Evolutionary conservation across 1,284 basidiomycete species (phyloP).

Genomic region (Grifola frondosa): DNA sequence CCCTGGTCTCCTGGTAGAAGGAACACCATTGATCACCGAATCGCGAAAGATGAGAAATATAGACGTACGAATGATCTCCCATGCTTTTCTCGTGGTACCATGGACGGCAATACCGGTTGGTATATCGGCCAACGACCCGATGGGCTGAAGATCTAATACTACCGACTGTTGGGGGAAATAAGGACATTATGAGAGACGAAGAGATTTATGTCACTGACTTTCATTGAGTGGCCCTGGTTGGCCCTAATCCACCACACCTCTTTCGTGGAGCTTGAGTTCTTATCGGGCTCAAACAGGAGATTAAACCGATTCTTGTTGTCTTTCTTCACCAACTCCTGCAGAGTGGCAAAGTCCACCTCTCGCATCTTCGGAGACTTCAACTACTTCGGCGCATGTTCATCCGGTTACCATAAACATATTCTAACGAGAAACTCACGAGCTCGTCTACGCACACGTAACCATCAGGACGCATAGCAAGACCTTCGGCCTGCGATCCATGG

Average conservation of each 20-base stretch:
- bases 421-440: constrained; percentile 51
- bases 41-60: constrained; percentile 2
- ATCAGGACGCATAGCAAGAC: constrained; percentile 72
- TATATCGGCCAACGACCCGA: constrained; percentile 61
- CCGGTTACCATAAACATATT: neutral
- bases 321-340: constrained; percentile 72
- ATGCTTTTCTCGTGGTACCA: constrained; percentile 68
- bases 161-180: constrained; percentile 45
- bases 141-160: constrained; percentile 65
- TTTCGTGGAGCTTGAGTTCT: constrained; percentile 27
- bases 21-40: neutral
- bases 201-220: constrained; percentile 41
- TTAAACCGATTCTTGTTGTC: constrained; percentile 82
- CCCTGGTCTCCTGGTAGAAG: constrained; percentile 56
- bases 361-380: constrained; percentile 28
- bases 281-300: constrained; percentile 58
- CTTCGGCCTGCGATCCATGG: constrained; percentile 80
- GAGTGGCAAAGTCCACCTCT: constrained; percentile 44
- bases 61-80: constrained; percentile 70
- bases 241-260: constrained; percentile 85
- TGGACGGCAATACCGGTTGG: constrained; percentile 69
- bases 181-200: neutral
- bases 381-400: constrained; percentile 24
- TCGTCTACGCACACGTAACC: constrained; percentile 78
- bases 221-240: constrained; percentile 91